Evolutionary conservation across 179 eudicot genomes (phyloP).

Genomic region (Beta lomatogona): DNA sequence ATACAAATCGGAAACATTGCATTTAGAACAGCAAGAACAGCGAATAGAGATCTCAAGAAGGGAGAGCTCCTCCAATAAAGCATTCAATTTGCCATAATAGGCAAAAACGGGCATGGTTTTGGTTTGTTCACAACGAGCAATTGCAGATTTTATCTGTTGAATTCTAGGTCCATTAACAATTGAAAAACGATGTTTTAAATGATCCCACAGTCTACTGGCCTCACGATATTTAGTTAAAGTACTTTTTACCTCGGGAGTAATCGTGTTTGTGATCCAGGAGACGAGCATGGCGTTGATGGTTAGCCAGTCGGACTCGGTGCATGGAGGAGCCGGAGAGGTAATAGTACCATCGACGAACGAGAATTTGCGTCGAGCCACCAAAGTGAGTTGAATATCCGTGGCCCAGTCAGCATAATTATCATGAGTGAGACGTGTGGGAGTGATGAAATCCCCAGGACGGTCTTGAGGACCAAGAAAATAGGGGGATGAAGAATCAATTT

Average conservation of each 20-base stretch:
- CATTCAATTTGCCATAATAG: background rate
- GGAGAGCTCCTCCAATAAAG: background rate
- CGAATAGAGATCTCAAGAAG: background rate
- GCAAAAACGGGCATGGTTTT: background rate
- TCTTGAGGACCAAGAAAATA: conserved; percentile 20
- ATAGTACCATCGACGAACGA: conserved; percentile 14
- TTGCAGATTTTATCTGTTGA: background rate
- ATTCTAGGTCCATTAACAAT: background rate
- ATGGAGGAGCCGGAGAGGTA: background rate
- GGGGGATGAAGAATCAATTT: background rate
- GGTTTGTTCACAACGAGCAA: background rate
- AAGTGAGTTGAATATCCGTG: background rate
- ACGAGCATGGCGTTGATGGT: background rate
- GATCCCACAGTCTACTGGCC: background rate
- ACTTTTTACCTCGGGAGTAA: background rate
- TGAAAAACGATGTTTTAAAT: background rate
- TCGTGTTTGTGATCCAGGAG: conserved; percentile 9
- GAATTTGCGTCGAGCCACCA: background rate
- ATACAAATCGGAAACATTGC: background rate
- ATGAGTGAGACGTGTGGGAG: background rate
- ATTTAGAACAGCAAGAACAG: background rate
- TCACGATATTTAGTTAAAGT: background rate
- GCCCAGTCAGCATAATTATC: conserved; percentile 25
- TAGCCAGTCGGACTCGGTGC: background rate
- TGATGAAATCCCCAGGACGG: conserved; percentile 14